Evolutionary conservation across 306 rosid species (phyloP).

Genomic region (Ormosia semicastrata): DNA sequence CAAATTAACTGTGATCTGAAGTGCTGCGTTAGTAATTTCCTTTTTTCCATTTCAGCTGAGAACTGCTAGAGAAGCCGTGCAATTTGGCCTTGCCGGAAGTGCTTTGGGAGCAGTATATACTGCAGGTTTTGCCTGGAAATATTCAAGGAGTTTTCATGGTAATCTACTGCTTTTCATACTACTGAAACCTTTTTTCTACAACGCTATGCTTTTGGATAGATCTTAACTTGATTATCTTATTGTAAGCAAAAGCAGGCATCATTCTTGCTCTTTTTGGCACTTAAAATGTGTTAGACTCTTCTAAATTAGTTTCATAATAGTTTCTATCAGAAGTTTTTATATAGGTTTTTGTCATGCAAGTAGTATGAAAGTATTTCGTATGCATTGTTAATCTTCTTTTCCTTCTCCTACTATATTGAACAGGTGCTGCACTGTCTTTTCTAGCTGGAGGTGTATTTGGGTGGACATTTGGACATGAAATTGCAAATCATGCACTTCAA

Average conservation of each 20-base stretch:
- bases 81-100: slow-evolving; percentile 62
- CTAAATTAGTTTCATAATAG: slow-evolving; percentile 1
- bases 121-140: slow-evolving; percentile 75
- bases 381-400: slow-evolving; percentile 3
- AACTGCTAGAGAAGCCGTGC: slow-evolving; percentile 71
- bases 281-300: background rate
- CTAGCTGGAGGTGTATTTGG: slow-evolving; percentile 75
- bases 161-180: slow-evolving; percentile 19
- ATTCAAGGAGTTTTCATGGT: slow-evolving; percentile 87
- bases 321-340: background rate
- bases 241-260: no score
- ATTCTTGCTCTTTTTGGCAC: no score
- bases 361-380: background rate
- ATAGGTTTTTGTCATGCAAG: background rate
- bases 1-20: slow-evolving; percentile 5
- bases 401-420: background rate
- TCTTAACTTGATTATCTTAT: background rate
- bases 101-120: slow-evolving; percentile 74
- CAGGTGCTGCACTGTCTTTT: slow-evolving; percentile 78
- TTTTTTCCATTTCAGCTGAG: slow-evolving; percentile 52
- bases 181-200: background rate
- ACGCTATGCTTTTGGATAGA: background rate
- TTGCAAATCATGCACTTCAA: slow-evolving; percentile 71
- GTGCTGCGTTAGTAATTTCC: background rate
- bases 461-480: slow-evolving; percentile 58